Evolutionary conservation across 306 rosid genomes (phyloP).

Genomic region (Lupinus albus): DNA sequence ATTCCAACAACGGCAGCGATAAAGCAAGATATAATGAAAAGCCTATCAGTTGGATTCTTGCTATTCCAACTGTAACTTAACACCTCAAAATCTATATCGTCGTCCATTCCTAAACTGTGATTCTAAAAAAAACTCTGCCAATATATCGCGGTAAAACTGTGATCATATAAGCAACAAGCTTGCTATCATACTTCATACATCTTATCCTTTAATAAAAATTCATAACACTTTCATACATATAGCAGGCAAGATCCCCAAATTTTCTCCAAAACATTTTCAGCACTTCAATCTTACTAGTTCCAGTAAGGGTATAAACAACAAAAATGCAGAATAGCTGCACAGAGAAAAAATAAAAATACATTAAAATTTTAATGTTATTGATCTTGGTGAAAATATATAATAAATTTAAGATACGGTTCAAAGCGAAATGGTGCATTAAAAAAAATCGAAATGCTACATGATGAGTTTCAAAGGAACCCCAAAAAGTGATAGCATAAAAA

Average conservation of each 20-base stretch:
- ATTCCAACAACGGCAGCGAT: constrained; percentile 84
- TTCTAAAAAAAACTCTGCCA: constrained; percentile 22
- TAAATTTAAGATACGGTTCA: neutral
- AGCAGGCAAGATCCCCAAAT: constrained; percentile 1
- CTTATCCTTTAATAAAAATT: constrained; percentile 26
- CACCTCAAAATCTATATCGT: constrained; percentile 66
- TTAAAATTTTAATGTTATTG: neutral
- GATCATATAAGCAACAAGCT: constrained; percentile 15
- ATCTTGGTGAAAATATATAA: constrained; percentile 10
- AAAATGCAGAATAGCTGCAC: constrained; percentile 45
- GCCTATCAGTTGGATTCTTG: constrained; percentile 75
- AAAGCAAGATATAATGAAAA: constrained; percentile 70
- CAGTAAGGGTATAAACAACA: neutral
- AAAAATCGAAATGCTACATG: neutral
- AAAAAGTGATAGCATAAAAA: constrained; percentile 9
- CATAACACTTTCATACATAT: neutral
- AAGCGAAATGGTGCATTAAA: constrained; percentile 12
- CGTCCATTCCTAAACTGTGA: constrained; percentile 65
- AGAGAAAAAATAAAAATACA: neutral
- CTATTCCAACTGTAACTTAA: constrained; percentile 71
- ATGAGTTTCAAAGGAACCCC: constrained; percentile 32
- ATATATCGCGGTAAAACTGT: constrained; percentile 13
- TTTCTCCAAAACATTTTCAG: constrained; percentile 33
- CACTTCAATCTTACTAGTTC: constrained; percentile 1
- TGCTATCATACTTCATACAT: constrained; percentile 21